Percentiles rank a stretch among this genome's conserved stretches.
Conservation (phyloP, 495 filamentous ascomycete species). For the Choiromyces venosus region DNA sequence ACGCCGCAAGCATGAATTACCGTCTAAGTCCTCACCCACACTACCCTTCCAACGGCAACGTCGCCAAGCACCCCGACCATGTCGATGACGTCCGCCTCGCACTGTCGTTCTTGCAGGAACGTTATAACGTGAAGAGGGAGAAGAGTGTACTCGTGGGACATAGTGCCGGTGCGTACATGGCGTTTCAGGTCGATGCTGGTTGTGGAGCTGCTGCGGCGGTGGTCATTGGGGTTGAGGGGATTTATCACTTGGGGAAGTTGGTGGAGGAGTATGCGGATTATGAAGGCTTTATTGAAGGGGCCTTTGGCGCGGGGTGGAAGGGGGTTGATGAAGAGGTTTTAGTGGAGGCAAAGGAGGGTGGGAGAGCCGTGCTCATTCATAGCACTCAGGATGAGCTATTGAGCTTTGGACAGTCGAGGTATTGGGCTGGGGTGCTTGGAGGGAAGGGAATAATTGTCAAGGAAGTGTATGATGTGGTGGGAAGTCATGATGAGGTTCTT, state of each 20-base stretch:
- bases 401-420: slow-evolving; percentile 51
- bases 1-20: slow-evolving; percentile 71
- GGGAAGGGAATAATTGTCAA: slow-evolving; percentile 41
- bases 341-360: slow-evolving; percentile 46
- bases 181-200: slow-evolving; percentile 54
- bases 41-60: slow-evolving; percentile 44
- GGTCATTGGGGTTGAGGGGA: slow-evolving; percentile 58
- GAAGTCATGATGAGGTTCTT: slow-evolving; percentile 62
- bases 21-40: slow-evolving; percentile 67
- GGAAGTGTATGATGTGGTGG: slow-evolving; percentile 43
- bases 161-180: slow-evolving; percentile 67
- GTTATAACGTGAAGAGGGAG: slow-evolving; percentile 48
- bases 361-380: slow-evolving; percentile 54
- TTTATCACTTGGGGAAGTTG: slow-evolving; percentile 60
- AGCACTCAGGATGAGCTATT: slow-evolving; percentile 60
- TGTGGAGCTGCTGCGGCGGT: slow-evolving; percentile 26
- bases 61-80: slow-evolving; percentile 62
- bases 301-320: slow-evolving; percentile 56
- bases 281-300: slow-evolving; percentile 54
- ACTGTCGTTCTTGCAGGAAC: slow-evolving; percentile 55
- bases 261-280: slow-evolving; percentile 54
- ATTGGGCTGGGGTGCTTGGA: slow-evolving; percentile 14
- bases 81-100: slow-evolving; percentile 62
- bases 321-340: slow-evolving; percentile 53
- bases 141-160: slow-evolving; percentile 68